Evolutionary conservation across 1,284 basidiomycete species (phyloP).

Genomic region (Afroboletus lepidellus): DNA sequence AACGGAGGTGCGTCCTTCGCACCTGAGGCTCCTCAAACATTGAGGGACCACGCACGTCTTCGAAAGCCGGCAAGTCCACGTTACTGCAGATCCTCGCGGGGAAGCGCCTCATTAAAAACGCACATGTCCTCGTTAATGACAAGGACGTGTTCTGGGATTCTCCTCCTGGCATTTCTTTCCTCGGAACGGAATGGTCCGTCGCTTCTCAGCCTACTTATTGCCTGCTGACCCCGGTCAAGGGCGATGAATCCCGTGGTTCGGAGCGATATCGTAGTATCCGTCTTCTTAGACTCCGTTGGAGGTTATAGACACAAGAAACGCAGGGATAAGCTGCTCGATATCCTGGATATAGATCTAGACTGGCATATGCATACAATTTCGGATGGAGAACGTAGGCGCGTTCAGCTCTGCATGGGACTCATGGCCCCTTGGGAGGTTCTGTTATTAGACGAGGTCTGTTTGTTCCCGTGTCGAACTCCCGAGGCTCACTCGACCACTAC

Average conservation of each 20-base stretch:
- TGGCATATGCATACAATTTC: conserved; percentile 94
- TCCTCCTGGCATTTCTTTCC: conserved; percentile 79
- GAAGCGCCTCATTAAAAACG: conserved; percentile 75
- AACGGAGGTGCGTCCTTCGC: conserved; percentile 69
- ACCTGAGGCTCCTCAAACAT: not conserved
- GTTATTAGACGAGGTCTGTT: conserved; percentile 83
- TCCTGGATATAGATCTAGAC: conserved; percentile 92
- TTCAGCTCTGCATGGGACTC: conserved; percentile 95
- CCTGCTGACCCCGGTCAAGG: conserved; percentile 42
- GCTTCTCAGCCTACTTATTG: not conserved
- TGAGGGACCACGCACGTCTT: not conserved
- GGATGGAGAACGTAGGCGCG: conserved; percentile 91
- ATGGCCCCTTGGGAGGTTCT: conserved; percentile 96
- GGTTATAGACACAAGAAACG: conserved; percentile 92
- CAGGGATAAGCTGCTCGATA: conserved; percentile 83
- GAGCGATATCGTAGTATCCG: conserved; percentile 83
- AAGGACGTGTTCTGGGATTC: conserved; percentile 82
- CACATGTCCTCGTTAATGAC: conserved; percentile 73
- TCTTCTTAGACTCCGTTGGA: conserved; percentile 93
- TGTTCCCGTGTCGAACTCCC: conserved; percentile 3
- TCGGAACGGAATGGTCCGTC: conserved; percentile 86
- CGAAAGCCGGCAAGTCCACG: conserved; percentile 89
- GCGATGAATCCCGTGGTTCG: conserved; percentile 97
- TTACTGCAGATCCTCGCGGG: conserved; percentile 93
- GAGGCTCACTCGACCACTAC: conserved; percentile 3